Base-by-base conservation (phyloP, 129 eudicot species). In the Arctium lappa region DNA sequence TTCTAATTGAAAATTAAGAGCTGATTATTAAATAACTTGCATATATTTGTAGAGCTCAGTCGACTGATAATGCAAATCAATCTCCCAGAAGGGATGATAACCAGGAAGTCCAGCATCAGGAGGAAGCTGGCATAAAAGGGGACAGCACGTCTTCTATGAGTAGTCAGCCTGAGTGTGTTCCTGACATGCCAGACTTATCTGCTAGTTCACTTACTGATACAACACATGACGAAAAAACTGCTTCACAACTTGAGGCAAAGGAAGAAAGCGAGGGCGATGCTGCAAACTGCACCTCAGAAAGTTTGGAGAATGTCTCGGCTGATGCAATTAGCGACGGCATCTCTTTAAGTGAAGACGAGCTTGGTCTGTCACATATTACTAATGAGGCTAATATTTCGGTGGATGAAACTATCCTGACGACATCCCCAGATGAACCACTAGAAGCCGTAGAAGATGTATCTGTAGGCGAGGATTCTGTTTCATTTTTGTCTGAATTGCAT, bases 401-500 rank as follows among this genome's bases (percentile, higher is more conserved):
- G 70, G 85, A 86, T 60, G 85, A 70, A 15, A 85, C 74, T 62
- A 69, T 80, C 60, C 88, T 83, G 13, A 60, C 69, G 16, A 62
- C 72, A 68, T 77, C 87, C 44, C 6, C 82, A 74, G 73, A 74
- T 72, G 85, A 80, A 81, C 37, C 70, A 32, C 34, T 42, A 73
- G 90, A 87, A 83, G 81, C 74, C 74, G 8, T 80, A 33, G 90
- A 85, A 69, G 87, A 80, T 53, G 81, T n/a, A 81, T 79, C 78
- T 8, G 39, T 80, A 22, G 90, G 75, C 53, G 95, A 90, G 84
- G 88, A 88, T 86, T 60, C 80, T 75, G 63, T 75, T n/a, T 68
- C 86, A 8, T 84, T 83, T 86, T 69, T 90, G 82, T 89, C 97
- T 3, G 86, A 80, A 65, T 78, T 88, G 74, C 89, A 88, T 65